A percentile compares a stretch with the other conserved stretches of the same genome.
These are phyloP conservation scores for Fusarium xyrophilum DNA, from an alignment of 2,329 filamentous ascomycete species.

Conservation along the genomic window DNA sequence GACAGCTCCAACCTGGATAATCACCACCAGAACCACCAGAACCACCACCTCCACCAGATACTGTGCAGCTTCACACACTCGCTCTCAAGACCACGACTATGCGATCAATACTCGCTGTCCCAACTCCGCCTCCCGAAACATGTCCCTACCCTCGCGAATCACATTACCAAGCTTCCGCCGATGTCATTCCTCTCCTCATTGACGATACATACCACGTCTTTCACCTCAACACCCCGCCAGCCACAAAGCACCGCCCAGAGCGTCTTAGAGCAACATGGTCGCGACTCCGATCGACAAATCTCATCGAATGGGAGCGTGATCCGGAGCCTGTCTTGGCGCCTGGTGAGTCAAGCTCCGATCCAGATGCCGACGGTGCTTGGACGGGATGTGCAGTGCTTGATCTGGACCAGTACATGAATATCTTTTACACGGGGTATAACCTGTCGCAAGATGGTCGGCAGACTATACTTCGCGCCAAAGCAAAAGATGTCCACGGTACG, in stretches of 20 bases:
- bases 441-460: constrained; percentile 43
- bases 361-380: constrained; percentile 47
- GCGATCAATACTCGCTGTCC: constrained; percentile 27
- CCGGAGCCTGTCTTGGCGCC: constrained; percentile 36
- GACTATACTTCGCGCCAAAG: constrained; percentile 43
- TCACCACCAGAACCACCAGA: background rate
- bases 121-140: constrained; percentile 40
- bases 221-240: constrained; percentile 44
- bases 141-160: constrained; percentile 42
- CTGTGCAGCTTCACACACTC: background rate
- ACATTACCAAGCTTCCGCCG: constrained; percentile 43
- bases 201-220: constrained; percentile 49
- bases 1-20: constrained; percentile 12
- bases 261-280: constrained; percentile 45
- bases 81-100: constrained; percentile 9
- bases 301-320: constrained; percentile 44
- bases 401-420: constrained; percentile 44
- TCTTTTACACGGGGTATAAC: constrained; percentile 50
- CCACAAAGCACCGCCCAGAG: constrained; percentile 45
- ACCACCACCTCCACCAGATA: no score
- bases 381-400: constrained; percentile 46
- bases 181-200: constrained; percentile 48
- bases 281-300: constrained; percentile 42
- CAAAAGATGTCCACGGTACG: constrained; percentile 39
- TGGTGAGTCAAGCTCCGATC: constrained; percentile 22